Conservation (phyloP, 352 stramenopile genomes). For the Pythium vanterpoolii region DNA sequence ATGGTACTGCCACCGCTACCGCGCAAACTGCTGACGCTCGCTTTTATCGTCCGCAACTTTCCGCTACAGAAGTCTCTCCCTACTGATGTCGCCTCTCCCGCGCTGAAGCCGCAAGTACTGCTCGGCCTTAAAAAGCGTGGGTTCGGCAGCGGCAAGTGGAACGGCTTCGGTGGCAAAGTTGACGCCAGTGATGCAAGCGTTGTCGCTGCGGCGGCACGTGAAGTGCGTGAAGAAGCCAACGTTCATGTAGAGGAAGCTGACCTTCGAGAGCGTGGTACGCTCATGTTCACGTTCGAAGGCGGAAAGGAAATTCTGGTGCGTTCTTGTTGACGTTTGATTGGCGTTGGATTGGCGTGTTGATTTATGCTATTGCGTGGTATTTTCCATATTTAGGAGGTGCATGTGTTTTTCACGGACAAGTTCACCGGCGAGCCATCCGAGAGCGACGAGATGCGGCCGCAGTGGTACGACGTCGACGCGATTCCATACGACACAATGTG, state of each 20-base stretch:
- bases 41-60: constrained; percentile 19
- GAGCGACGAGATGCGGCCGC: constrained; percentile 69
- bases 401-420: constrained; percentile 48
- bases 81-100: background rate
- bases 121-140: constrained; percentile 77
- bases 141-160: constrained; percentile 73
- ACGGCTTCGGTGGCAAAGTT: constrained; percentile 80
- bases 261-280: constrained; percentile 22
- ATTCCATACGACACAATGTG: constrained; percentile 69
- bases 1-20: constrained; percentile 24
- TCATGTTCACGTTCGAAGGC: constrained; percentile 47
- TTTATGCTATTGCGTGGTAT: too few species aligned
- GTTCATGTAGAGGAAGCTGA: constrained; percentile 29
- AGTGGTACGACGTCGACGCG: constrained; percentile 50
- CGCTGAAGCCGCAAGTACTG: constrained; percentile 28
- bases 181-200: constrained; percentile 44
- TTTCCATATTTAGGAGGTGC: constrained; percentile 20
- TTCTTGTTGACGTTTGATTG: background rate
- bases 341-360: too few species aligned
- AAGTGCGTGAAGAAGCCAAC: constrained; percentile 42
- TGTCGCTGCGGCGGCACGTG: constrained; percentile 31
- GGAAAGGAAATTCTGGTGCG: constrained; percentile 29
- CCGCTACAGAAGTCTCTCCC: background rate
- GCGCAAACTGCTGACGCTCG: constrained; percentile 26
- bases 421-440: constrained; percentile 47